Percentiles rank a stretch among this genome's conserved stretches.
Conservation (phyloP, 306 rosid species). For the Adenanthera pavonina region DNA sequence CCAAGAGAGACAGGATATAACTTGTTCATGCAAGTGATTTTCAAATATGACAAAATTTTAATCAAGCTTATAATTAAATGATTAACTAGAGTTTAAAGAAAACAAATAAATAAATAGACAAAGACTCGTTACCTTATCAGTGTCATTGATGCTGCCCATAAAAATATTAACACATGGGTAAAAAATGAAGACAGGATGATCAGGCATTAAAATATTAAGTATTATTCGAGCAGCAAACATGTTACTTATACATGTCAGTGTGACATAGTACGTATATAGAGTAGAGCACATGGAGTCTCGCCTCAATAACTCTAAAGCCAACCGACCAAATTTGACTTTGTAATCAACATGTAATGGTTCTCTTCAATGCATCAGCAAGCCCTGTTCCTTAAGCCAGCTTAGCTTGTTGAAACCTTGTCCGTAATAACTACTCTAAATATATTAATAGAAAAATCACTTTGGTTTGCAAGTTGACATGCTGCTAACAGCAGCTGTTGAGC, state of each 20-base stretch:
- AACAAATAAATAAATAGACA: too few relatives aligned
- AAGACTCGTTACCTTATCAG: too few relatives aligned
- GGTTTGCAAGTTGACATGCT: constrained; percentile 10
- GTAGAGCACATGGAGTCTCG: not conserved
- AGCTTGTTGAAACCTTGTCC: not conserved
- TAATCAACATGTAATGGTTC: constrained; percentile 6
- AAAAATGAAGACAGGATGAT: too few relatives aligned
- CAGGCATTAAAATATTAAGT: not conserved
- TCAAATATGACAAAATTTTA: too few relatives aligned
- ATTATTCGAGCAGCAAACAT: not conserved
- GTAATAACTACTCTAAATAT: not conserved
- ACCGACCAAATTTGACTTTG: constrained; percentile 10
- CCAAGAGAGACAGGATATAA: too few relatives aligned
- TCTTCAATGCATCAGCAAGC: not conserved
- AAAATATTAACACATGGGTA: too few relatives aligned
- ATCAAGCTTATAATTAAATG: too few relatives aligned
- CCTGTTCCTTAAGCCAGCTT: not conserved
- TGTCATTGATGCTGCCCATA: too few relatives aligned
- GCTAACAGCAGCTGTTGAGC: not conserved
- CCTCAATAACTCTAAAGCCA: not conserved
- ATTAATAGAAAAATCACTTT: constrained; percentile 4
- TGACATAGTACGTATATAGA: not conserved
- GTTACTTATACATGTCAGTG: not conserved
- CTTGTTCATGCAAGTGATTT: too few relatives aligned
- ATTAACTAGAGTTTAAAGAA: too few relatives aligned